Conservation (phyloP, 768 basidiomycete genomes). For the Cubamyces sp. region DNA sequence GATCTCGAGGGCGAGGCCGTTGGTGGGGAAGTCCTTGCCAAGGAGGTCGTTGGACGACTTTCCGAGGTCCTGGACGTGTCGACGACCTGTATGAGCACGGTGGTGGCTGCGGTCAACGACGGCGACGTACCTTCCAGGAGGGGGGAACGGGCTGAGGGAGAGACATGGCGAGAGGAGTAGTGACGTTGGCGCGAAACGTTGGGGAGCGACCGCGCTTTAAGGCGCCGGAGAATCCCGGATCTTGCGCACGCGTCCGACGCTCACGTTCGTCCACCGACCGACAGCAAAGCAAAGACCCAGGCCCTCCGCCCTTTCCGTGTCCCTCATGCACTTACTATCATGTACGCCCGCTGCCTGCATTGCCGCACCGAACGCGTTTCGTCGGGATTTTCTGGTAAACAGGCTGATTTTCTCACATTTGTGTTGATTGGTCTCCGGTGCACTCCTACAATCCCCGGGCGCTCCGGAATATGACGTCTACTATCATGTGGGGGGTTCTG, state of each 20-base stretch:
- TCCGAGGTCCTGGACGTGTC: slow-evolving; percentile 74
- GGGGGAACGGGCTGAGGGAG: slow-evolving; percentile 96
- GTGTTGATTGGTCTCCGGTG: slow-evolving; percentile 6
- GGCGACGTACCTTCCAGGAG: slow-evolving; percentile 84
- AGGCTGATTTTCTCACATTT: too few species aligned
- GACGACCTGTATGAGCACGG: slow-evolving; percentile 5
- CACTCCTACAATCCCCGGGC: neutral
- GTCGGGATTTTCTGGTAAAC: too few species aligned
- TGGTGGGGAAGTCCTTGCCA: slow-evolving; percentile 89
- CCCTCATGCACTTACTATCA: neutral
- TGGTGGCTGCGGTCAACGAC: slow-evolving; percentile 1
- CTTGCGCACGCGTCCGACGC: slow-evolving; percentile 15
- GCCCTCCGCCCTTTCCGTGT: neutral
- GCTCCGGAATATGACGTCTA: slow-evolving; percentile 9
- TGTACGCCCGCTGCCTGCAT: neutral
- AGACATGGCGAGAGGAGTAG: slow-evolving; percentile 62
- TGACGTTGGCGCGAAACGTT: slow-evolving; percentile 34
- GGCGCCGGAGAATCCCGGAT: slow-evolving; percentile 32
- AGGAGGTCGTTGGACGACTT: slow-evolving; percentile 97
- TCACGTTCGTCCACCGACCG: slow-evolving; percentile 19
- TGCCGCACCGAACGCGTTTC: neutral
- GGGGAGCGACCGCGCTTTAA: slow-evolving; percentile 32
- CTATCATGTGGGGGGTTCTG: too few species aligned
- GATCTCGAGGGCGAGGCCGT: slow-evolving; percentile 73
- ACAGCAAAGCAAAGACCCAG: neutral